Evolutionary conservation across 2,329 filamentous ascomycete species (phyloP).

Genomic region (Clarireedia monteithiana): DNA sequence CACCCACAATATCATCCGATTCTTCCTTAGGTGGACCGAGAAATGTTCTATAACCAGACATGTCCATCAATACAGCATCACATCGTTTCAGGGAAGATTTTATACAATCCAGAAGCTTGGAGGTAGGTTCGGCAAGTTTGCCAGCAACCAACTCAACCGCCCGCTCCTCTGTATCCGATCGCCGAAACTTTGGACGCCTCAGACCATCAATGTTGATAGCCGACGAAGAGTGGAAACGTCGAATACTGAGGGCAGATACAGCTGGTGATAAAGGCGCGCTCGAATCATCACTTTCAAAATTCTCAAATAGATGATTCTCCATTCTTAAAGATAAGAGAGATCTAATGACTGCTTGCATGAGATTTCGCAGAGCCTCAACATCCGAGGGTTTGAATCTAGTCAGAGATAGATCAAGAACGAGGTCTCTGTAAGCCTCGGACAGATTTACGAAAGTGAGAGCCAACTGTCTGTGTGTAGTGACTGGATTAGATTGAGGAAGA

Average conservation of each 20-base stretch:
- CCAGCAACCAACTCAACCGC: slow-evolving; percentile 27
- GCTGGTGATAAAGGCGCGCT: background rate
- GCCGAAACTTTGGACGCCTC: slow-evolving; percentile 19
- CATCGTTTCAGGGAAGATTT: slow-evolving; percentile 36
- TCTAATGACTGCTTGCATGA: slow-evolving; percentile 47
- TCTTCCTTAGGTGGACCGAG: slow-evolving; percentile 37
- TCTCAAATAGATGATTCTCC: slow-evolving; percentile 39
- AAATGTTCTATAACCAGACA: slow-evolving; percentile 42
- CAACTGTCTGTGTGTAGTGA: slow-evolving; percentile 36
- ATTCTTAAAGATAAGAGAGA: slow-evolving; percentile 44
- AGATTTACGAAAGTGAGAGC: slow-evolving; percentile 46
- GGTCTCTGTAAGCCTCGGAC: slow-evolving; percentile 47
- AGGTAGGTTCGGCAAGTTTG: slow-evolving; percentile 39
- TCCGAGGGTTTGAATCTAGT: slow-evolving; percentile 45
- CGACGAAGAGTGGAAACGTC: background rate
- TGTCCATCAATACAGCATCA: slow-evolving; percentile 46
- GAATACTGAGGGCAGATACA: background rate
- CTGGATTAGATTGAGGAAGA: slow-evolving; percentile 31
- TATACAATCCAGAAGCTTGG: slow-evolving; percentile 40
- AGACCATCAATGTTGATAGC: slow-evolving; percentile 31
- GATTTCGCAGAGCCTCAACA: slow-evolving; percentile 42
- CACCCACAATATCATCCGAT: slow-evolving; percentile 35
- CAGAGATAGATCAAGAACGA: slow-evolving; percentile 48
- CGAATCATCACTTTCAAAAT: slow-evolving; percentile 13
- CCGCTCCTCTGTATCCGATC: slow-evolving; percentile 24